Percentiles rank a stretch among this genome's conserved stretches.
Evolutionary conservation across 2,329 filamentous ascomycete species (phyloP).

Genomic region (Endothia cerciana): DNA sequence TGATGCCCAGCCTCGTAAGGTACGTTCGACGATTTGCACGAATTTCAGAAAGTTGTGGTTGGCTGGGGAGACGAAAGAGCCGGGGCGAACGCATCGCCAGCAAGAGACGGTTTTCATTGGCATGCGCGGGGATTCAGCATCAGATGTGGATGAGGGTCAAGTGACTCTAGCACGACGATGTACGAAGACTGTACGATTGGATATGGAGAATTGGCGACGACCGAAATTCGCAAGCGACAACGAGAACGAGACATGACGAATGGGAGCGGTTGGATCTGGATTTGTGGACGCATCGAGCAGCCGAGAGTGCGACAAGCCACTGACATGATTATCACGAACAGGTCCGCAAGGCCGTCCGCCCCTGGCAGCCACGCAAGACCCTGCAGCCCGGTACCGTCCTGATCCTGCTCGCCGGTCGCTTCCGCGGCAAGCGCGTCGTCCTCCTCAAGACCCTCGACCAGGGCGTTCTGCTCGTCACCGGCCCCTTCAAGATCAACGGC

Average conservation of each 20-base stretch:
- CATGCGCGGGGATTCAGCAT: neutral
- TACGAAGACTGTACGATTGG: neutral
- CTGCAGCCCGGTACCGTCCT: constrained; percentile 95
- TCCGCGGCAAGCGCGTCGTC: constrained; percentile 99
- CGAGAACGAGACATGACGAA: neutral
- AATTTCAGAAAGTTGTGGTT: constrained; percentile 22
- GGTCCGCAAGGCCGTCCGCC: constrained; percentile 92
- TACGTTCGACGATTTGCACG: constrained; percentile 60
- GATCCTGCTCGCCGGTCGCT: constrained; percentile 98
- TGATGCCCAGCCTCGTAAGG: constrained; percentile 87
- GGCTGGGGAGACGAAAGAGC: neutral
- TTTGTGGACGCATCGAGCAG: constrained; percentile 1
- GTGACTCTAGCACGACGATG: neutral
- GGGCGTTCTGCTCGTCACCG: constrained; percentile 98
- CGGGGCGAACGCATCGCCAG: neutral
- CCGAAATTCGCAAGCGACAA: neutral
- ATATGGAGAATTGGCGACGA: neutral
- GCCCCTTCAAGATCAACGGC: constrained; percentile 99
- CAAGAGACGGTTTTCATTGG: constrained; percentile 7
- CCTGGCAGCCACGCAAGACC: constrained; percentile 83
- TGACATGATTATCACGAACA: constrained; percentile 49
- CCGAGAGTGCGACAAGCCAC: constrained; percentile 14
- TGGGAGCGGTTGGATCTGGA: neutral
- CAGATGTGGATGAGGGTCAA: neutral
- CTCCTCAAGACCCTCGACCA: constrained; percentile 97